phyloP scores from a whole-genome alignment of 345 rosid species.

The Combretum micranthum region DNA sequence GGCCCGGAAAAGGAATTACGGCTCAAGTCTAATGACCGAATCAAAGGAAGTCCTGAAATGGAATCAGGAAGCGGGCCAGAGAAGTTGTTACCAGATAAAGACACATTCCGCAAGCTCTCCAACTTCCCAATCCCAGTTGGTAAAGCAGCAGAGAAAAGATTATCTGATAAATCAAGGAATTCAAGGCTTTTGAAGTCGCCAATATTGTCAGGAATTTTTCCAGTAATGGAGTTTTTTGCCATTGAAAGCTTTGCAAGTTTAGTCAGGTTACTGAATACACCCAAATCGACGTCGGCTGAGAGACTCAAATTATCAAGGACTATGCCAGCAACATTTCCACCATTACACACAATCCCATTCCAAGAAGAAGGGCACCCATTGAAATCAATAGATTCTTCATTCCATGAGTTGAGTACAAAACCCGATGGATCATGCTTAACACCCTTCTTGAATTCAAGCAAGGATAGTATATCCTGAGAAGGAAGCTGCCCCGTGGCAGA shows the following conservation, averaged over 20 bases:
- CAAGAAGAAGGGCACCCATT: constrained; percentile 96
- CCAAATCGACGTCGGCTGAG: constrained; percentile 74
- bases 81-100: constrained; percentile 82
- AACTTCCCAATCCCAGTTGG: constrained; percentile 62
- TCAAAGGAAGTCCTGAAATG: constrained; percentile 49
- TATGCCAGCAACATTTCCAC: constrained; percentile 83
- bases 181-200: constrained; percentile 64
- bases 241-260: constrained; percentile 85
- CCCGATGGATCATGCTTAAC: constrained; percentile 97
- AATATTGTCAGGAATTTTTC: constrained; percentile 54
- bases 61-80: constrained; percentile 77
- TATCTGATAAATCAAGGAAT: constrained; percentile 74
- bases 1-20: constrained; percentile 75
- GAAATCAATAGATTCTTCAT: constrained; percentile 89
- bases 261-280: constrained; percentile 73
- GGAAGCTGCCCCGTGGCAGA: constrained; percentile 84
- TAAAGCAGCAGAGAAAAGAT: constrained; percentile 56
- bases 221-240: constrained; percentile 80
- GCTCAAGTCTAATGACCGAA: constrained; percentile 87
- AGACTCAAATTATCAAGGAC: constrained; percentile 73
- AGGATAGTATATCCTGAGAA: constrained; percentile 87
- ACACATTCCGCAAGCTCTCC: constrained; percentile 58
- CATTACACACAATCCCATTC: constrained; percentile 94
- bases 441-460: constrained; percentile 94
- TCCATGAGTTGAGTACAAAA: constrained; percentile 88